A percentile compares a stretch with the other conserved stretches of the same genome.
phyloP scores from a whole-genome alignment of 371 early-diverging fungal species.

The Mortierella sp. region DNA sequence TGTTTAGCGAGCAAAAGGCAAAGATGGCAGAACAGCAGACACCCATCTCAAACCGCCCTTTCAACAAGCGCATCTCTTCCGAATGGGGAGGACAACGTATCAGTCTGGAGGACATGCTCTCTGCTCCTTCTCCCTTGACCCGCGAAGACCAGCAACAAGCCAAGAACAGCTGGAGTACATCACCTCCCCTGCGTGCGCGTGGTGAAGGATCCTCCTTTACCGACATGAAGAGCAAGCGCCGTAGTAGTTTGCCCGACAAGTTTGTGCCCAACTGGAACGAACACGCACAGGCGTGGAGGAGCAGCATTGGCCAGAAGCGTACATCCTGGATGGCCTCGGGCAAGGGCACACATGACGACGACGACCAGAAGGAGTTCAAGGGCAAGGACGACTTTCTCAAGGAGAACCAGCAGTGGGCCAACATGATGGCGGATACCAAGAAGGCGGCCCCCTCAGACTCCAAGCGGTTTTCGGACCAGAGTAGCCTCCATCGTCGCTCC shows the following conservation, averaged over 20 bases:
- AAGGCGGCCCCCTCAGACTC: neutral
- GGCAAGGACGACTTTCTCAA: slow-evolving; percentile 16
- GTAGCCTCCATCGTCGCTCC: slow-evolving; percentile 39
- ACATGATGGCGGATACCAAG: slow-evolving; percentile 10
- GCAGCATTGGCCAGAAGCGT: slow-evolving; percentile 46
- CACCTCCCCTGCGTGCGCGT: slow-evolving; percentile 35
- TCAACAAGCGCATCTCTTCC: slow-evolving; percentile 9
- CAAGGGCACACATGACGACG: slow-evolving; percentile 19
- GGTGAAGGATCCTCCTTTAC: slow-evolving; percentile 19
- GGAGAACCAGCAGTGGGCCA: slow-evolving; percentile 12
- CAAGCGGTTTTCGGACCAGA: slow-evolving; percentile 29
- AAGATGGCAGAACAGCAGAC: neutral
- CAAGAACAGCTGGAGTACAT: slow-evolving; percentile 45
- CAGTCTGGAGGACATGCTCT: slow-evolving; percentile 48
- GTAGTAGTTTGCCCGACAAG: slow-evolving; percentile 56
- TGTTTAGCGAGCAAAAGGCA: slow-evolving; percentile 15
- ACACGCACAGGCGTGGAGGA: slow-evolving; percentile 39
- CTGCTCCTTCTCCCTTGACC: slow-evolving; percentile 9
- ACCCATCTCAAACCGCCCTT: neutral
- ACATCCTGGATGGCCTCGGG: slow-evolving; percentile 43
- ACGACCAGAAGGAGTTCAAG: slow-evolving; percentile 8
- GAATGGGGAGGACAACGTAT: slow-evolving; percentile 42
- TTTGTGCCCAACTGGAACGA: slow-evolving; percentile 56
- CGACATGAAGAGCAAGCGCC: slow-evolving; percentile 47
- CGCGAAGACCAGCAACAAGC: slow-evolving; percentile 44